Evolutionary conservation across 129 eudicot genomes (phyloP).

Genomic region (Chrysanthemum seticuspe): DNA sequence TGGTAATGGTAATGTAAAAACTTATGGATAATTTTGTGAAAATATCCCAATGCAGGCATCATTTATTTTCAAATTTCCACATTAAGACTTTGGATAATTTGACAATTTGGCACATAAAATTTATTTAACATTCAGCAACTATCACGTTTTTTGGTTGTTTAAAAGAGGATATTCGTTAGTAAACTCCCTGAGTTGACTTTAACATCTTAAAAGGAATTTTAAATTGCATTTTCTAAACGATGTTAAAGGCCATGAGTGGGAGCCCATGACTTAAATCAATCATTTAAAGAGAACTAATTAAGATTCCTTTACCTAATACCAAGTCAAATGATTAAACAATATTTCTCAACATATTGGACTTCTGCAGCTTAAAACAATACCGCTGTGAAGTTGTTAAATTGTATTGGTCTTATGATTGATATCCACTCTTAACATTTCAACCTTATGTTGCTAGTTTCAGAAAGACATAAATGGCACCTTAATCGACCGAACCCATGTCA

Average conservation of each 20-base stretch:
- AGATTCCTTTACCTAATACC: constrained; percentile 4
- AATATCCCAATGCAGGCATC: neutral
- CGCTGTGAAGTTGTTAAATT: neutral
- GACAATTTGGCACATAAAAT: constrained; percentile 11
- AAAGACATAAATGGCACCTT: neutral
- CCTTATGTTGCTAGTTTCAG: neutral
- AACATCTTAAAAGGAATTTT: constrained; percentile 9
- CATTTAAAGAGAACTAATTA: constrained; percentile 10
- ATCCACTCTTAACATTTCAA: neutral
- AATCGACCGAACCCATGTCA: neutral
- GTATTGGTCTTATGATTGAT: neutral
- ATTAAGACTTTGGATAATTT: neutral
- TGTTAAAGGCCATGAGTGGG: neutral
- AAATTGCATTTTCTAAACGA: neutral
- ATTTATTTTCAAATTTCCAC: constrained; percentile 11
- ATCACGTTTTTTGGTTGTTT: neutral
- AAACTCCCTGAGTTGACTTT: constrained; percentile 29
- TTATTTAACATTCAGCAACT: constrained; percentile 15
- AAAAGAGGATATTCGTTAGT: constrained; percentile 9
- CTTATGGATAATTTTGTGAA: neutral
- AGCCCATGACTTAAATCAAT: too few species aligned
- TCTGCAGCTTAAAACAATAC: neutral
- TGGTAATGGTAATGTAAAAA: too few species aligned
- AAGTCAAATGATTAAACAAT: neutral
- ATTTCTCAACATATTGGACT: neutral